Base-by-base conservation (phyloP, 139 green algal genomes). In the Nannochloris sp. region DNA sequence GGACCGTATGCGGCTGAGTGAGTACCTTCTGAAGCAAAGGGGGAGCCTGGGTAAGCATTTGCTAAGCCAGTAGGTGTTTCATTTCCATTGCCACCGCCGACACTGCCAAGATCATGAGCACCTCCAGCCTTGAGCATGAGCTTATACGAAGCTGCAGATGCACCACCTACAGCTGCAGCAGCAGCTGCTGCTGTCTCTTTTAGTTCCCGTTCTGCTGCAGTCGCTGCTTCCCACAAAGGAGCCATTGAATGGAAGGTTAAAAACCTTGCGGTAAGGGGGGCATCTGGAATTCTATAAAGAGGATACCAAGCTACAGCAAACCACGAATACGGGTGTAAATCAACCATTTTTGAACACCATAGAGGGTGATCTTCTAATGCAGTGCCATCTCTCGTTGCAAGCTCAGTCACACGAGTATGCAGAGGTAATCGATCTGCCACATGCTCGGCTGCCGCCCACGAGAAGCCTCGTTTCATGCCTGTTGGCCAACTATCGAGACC, bases 261-360 rank as follows among this genome's bases (percentile, higher is more conserved):
- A 75, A 95, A 95, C 42, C 84, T 81, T 29, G 87, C 82, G n/a
- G 65, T 80, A 34, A 93, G 76, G 12, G 87, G 85, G 23, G 88
- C 82, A 39, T 95, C 88, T 1, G 88, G 88, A 51, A 95, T 90
- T 63, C 88, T 76, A 70, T 92, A 93, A 54, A 92, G 74, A 0
- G 88, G 88, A 73, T 94, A 94, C 88, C 88, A 95, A 0, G 85
- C 85, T 36, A 94, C 85, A 19, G 81, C 71, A 64, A 87, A 93
- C 78, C 88, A 94, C 25, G 76, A 88, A 42, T 83, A 83, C 36
- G 88, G 88, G 73, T 95, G 88, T 63, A 95, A 65, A 36, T 92
- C 79, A 24, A 44, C 25, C 2, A 91, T 47, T 9, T 54, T 62
- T n/a, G 65, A 63, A n/a, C 72, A 54, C 24, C 66, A 51, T 54